Base-by-base conservation (phyloP, 257 asterid genomes). In the Fraxinus excelsior region DNA sequence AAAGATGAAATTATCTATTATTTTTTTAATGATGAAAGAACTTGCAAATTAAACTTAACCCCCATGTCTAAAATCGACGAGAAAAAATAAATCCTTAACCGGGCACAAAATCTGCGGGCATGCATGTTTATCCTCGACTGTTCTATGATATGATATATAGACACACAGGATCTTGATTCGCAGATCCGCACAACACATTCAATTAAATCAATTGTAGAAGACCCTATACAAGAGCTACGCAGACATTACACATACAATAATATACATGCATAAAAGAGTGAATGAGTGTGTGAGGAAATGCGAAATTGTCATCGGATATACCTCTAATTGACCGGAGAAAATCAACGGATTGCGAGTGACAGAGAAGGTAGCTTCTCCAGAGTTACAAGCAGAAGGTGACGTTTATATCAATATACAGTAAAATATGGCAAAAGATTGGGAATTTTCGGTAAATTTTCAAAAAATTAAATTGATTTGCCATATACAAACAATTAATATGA, bases 291-390 rank as follows among this genome's bases (percentile, higher is more conserved):
- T 9, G 31, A 3, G 67, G 2, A 18, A 25, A 7, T 3, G 26
- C 14, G 67, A 23, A 10, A 60, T 60, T 1, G 67, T 9, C 32
- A 60, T 25, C 32, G 26, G 67, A 60, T 26, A 60, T 60, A 60
- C 67, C 67, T 25, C 14, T 28, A 60, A 60, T 60, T 21, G 68
- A 26, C 68, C 35, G 34, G 68, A 11, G 68, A 62, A 62, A 62
- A 42, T 62, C 68, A 62, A 62, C 68, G 8, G 66, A 21, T n/a
- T 8, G 29, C 66, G 66, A 58, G 13, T 58, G 29, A n/a, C 66
- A n/a, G 66, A 58, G 66, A 58, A 58, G 66, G 66, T 58, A 56
- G 65, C 65, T 56, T 56, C 31, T 58, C 25, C 29, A 58, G 66
- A 58, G 29, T 21, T 58, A 8, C 66, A 2, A 58, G 26, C 10